Percentiles rank a stretch among this genome's conserved stretches.
Conservation (phyloP, 176 grass and related monocot genomes). For the Oryza rufipogon region DNA sequence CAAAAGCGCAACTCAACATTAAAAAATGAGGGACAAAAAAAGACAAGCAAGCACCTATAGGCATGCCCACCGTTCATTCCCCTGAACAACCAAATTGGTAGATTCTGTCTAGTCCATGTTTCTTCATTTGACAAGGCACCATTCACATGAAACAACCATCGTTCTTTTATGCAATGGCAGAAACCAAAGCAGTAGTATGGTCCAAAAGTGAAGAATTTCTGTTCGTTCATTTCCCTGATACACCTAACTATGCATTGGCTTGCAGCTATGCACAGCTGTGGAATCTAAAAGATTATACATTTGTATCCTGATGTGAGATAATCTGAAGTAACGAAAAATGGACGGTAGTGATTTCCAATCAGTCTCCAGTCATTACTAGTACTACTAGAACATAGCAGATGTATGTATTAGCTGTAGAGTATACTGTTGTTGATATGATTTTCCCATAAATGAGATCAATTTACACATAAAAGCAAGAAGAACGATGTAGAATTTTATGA, state of each 20-base stretch:
- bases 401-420: background rate
- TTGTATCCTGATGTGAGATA: slow-evolving; percentile 18
- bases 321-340: slow-evolving; percentile 36
- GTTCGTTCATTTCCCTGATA: slow-evolving; percentile 38
- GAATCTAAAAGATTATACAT: slow-evolving; percentile 14
- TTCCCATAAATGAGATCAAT: background rate
- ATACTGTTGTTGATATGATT: background rate
- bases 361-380: background rate
- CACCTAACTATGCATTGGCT: slow-evolving; percentile 19
- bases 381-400: slow-evolving; percentile 11
- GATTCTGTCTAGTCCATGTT: slow-evolving; percentile 32
- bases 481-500: slow-evolving; percentile 4
- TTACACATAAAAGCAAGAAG: background rate
- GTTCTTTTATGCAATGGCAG: slow-evolving; percentile 30
- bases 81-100: slow-evolving; percentile 28
- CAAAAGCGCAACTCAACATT: slow-evolving; percentile 10
- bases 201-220: slow-evolving; percentile 34
- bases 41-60: slow-evolving; percentile 38
- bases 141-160: slow-evolving; percentile 32
- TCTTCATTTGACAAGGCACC: slow-evolving; percentile 44
- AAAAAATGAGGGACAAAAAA: slow-evolving; percentile 15
- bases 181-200: slow-evolving; percentile 41
- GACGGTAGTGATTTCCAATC: slow-evolving; percentile 24
- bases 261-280: slow-evolving; percentile 40
- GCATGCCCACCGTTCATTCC: slow-evolving; percentile 37